These are phyloP conservation scores for Margaritispora aquatica DNA, from an alignment of 495 filamentous ascomycete genomes.

Conservation along the genomic window DNA sequence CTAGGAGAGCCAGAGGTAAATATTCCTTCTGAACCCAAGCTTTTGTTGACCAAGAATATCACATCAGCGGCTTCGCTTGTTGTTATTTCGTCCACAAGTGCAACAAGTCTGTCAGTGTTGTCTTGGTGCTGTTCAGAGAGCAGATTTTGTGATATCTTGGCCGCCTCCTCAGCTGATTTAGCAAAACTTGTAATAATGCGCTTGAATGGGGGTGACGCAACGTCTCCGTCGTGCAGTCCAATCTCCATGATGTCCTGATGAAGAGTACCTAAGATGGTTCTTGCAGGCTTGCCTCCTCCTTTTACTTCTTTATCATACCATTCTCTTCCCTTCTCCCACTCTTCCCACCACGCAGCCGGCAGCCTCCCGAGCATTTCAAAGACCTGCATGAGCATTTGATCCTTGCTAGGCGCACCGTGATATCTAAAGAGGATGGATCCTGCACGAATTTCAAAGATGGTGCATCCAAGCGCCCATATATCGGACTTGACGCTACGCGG, in stretches of 20 bases:
- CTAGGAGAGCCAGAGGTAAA: not conserved
- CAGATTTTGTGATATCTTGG: not conserved
- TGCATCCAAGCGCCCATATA: slow-evolving; percentile 5
- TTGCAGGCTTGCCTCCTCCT: not conserved
- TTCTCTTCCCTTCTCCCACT: slow-evolving; percentile 8
- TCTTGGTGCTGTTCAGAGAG: not conserved
- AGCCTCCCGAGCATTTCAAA: slow-evolving; percentile 1
- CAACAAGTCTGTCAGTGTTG: slow-evolving; percentile 1
- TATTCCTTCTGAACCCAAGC: not conserved
- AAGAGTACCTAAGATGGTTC: not conserved
- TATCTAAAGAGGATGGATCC: slow-evolving; percentile 2
- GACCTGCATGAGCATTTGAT: slow-evolving; percentile 5
- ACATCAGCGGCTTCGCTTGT: slow-evolving; percentile 12
- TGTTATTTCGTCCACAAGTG: slow-evolving; percentile 6
- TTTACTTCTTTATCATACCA: slow-evolving; percentile 7
- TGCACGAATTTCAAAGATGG: slow-evolving; percentile 1
- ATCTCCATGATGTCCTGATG: slow-evolving; percentile 13
- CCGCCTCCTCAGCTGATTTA: not conserved
- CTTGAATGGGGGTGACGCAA: not conserved
- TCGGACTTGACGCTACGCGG: not conserved
- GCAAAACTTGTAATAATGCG: not conserved
- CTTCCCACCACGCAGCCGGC: slow-evolving; percentile 2
- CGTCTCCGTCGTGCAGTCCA: slow-evolving; percentile 8
- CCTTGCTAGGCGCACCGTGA: slow-evolving; percentile 2
- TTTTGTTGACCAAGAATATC: slow-evolving; percentile 1